Conservation (phyloP, 257 asterid species). For the Solanum peruvianum region DNA sequence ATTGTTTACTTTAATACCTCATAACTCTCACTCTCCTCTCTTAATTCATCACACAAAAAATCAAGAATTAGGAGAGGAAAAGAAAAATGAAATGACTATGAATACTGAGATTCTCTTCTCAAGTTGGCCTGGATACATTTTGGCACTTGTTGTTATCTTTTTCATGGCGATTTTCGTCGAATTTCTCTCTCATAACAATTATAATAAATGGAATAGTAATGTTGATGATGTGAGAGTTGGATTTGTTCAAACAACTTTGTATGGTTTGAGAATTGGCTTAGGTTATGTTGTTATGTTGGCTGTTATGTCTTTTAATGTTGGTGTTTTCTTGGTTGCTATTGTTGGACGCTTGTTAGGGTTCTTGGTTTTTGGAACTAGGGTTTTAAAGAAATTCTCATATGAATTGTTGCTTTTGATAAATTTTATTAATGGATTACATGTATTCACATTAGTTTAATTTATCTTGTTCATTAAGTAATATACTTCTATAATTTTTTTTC, state of each 20-base stretch:
- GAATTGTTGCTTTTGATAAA: slow-evolving; percentile 3
- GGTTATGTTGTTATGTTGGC: slow-evolving; percentile 71
- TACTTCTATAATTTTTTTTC: fast-evolving
- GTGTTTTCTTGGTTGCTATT: slow-evolving; percentile 51
- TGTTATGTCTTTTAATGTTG: slow-evolving; percentile 68
- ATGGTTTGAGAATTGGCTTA: slow-evolving; percentile 40
- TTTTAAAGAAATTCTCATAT: slow-evolving; percentile 26
- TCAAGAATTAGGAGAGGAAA: not conserved
- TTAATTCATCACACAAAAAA: not conserved
- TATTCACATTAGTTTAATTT: not conserved
- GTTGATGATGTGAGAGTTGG: slow-evolving; percentile 14
- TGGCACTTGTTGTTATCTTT: slow-evolving; percentile 40
- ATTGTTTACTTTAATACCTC: not conserved
- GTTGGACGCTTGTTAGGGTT: slow-evolving; percentile 53
- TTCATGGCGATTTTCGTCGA: slow-evolving; percentile 30
- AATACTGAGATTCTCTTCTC: slow-evolving; percentile 50
- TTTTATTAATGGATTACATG: not conserved
- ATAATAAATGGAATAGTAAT: slow-evolving; percentile 8
- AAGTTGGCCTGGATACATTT: slow-evolving; percentile 57
- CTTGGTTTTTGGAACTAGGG: slow-evolving; percentile 48
- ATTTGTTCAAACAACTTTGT: slow-evolving; percentile 30
- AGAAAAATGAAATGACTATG: slow-evolving; percentile 19
- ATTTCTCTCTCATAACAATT: slow-evolving; percentile 41
- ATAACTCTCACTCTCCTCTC: not conserved
- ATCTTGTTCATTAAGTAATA: not conserved